Evolutionary conservation across 306 rosid species (phyloP).

Genomic region (Lathyrus tuberosus): DNA sequence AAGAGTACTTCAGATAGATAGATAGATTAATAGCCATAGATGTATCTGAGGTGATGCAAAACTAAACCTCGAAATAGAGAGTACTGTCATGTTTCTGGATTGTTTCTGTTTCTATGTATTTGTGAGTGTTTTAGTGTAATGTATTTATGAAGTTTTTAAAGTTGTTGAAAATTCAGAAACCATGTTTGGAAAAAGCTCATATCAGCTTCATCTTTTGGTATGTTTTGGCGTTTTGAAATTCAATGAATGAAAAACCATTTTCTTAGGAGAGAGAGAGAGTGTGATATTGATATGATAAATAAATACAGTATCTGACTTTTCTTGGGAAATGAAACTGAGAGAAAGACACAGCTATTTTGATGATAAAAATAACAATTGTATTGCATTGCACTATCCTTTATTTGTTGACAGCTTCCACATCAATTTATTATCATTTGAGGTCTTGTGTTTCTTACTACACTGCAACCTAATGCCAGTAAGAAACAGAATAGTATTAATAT

Average conservation of each 20-base stretch:
- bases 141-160: slow-evolving; percentile 53
- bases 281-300: slow-evolving; percentile 36
- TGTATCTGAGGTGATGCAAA: slow-evolving; percentile 45
- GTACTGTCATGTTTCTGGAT: background rate
- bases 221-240: slow-evolving; percentile 44
- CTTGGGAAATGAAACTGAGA: slow-evolving; percentile 73
- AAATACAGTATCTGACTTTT: slow-evolving; percentile 57
- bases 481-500: background rate
- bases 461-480: background rate
- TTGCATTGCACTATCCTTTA: slow-evolving; percentile 14
- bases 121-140: slow-evolving; percentile 44
- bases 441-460: slow-evolving; percentile 11
- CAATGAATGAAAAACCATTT: slow-evolving; percentile 31
- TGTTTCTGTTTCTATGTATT: slow-evolving; percentile 1
- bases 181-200: slow-evolving; percentile 42
- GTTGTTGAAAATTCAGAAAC: slow-evolving; percentile 59
- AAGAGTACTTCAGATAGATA: slow-evolving; percentile 28
- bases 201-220: slow-evolving; percentile 37
- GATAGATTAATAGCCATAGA: slow-evolving; percentile 8
- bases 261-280: slow-evolving; percentile 12
- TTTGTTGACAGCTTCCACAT: slow-evolving; percentile 28
- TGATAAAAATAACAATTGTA: slow-evolving; percentile 6
- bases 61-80: slow-evolving; percentile 32
- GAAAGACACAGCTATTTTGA: slow-evolving; percentile 33
- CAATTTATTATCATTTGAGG: slow-evolving; percentile 44